These are phyloP conservation scores for Mallotus japonicus DNA, from an alignment of 441 rosid species.

Conservation along the genomic window DNA sequence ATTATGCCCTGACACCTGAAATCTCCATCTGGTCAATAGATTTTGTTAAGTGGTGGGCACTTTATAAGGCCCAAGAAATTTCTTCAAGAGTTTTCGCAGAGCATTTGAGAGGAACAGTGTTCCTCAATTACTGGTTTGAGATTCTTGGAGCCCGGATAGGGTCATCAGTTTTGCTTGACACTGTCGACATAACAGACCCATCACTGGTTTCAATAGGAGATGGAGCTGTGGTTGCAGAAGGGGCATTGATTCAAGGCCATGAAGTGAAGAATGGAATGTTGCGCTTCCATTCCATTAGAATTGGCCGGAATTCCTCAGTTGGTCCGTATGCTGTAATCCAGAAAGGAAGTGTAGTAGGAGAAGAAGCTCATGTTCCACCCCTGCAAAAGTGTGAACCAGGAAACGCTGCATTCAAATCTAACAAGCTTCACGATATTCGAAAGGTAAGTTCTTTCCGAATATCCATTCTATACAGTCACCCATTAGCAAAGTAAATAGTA, in stretches of 20 bases:
- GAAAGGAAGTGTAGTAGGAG: conserved; percentile 54
- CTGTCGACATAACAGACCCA: conserved; percentile 61
- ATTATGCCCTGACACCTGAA: conserved; percentile 51
- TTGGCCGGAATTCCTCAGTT: conserved; percentile 46
- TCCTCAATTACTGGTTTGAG: conserved; percentile 64
- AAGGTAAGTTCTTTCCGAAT: conserved; percentile 31
- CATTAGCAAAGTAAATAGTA: background rate
- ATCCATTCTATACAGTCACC: background rate
- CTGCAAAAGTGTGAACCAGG: conserved; percentile 55
- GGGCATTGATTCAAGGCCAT: conserved; percentile 64
- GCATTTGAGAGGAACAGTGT: conserved; percentile 61
- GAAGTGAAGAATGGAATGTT: conserved; percentile 56
- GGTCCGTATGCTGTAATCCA: conserved; percentile 68
- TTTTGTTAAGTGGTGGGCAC: conserved; percentile 77
- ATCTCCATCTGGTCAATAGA: conserved; percentile 56
- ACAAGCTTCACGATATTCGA: conserved; percentile 21
- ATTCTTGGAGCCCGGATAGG: conserved; percentile 68
- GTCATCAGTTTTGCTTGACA: conserved; percentile 58
- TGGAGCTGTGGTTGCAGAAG: conserved; percentile 66
- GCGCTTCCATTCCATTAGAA: conserved; percentile 51
- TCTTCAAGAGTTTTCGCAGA: conserved; percentile 61
- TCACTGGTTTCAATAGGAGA: conserved; percentile 63
- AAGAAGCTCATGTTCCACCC: conserved; percentile 46
- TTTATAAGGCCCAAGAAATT: conserved; percentile 60
- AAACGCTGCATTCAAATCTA: conserved; percentile 28